These are phyloP conservation scores for Prunus armeniaca DNA, from an alignment of 306 rosid genomes.

Conservation along the genomic window DNA sequence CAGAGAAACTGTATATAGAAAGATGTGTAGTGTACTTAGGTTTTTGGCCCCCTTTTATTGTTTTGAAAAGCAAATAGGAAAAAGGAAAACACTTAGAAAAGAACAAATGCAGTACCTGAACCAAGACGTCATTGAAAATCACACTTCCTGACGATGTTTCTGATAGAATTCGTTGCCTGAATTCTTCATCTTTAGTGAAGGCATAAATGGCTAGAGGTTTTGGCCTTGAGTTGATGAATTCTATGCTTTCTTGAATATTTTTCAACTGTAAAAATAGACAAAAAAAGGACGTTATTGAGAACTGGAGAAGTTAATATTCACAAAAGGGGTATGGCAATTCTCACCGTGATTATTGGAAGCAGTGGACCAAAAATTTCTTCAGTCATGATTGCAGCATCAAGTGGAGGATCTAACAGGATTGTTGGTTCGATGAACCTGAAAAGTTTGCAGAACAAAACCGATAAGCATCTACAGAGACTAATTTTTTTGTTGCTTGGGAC, in stretches of 20 bases:
- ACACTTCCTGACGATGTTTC: slow-evolving; percentile 94
- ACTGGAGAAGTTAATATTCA: not conserved
- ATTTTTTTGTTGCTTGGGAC: too few relatives aligned
- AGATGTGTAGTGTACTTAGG: slow-evolving; percentile 9
- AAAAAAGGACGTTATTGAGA: not conserved
- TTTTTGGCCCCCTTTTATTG: not conserved
- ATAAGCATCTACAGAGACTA: not conserved
- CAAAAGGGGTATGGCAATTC: slow-evolving; percentile 15
- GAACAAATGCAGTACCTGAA: slow-evolving; percentile 55
- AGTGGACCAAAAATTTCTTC: slow-evolving; percentile 94
- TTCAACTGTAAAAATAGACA: slow-evolving; percentile 44
- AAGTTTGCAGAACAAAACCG: slow-evolving; percentile 7
- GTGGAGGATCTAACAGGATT: slow-evolving; percentile 82
- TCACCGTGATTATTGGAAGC: slow-evolving; percentile 90
- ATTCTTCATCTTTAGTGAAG: slow-evolving; percentile 63
- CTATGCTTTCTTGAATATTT: slow-evolving; percentile 64
- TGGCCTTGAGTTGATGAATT: slow-evolving; percentile 69
- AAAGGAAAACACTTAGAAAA: not conserved
- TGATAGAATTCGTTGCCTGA: slow-evolving; percentile 52
- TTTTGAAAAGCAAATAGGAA: not conserved
- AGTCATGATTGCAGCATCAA: slow-evolving; percentile 59
- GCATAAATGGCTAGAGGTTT: slow-evolving; percentile 85
- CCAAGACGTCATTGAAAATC: slow-evolving; percentile 63
- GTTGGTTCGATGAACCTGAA: slow-evolving; percentile 87
- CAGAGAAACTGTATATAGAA: slow-evolving; percentile 57